Base-by-base conservation (phyloP, 495 filamentous ascomycete genomes). In the Annulohypoxylon stygium region DNA sequence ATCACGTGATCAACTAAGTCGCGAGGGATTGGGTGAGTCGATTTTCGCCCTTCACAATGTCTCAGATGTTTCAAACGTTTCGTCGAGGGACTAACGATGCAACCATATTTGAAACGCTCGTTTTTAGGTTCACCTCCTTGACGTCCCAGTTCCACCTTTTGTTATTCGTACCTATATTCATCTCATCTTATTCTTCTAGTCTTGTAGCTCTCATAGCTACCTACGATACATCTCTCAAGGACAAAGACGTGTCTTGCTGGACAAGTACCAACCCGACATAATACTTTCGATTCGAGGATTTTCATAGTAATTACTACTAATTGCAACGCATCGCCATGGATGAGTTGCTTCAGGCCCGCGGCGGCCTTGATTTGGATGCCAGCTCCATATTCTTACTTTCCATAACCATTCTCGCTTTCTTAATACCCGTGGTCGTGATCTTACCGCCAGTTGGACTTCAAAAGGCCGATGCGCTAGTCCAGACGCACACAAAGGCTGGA, bases 401-500 rank as follows among this genome's bases (percentile, higher is more conserved):
- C 39, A 65, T 85, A 34, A 86, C 86, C 30, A 80, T 84, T 12
- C 68, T 75, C 23, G 84, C 84, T 48, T 88, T 87, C 62, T 64
- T 86, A 45, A 67, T 87, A 39, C 83, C 86, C 37, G 76, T 85
- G 39, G 69, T 86, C 45, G 69, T 85, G 43, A 80, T 83, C 51
- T 83, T 86, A 55, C 81, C 85, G 8, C 85, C 84, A 2, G 76
- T 77, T 16, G 82, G 75, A 3, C 82, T 80, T 1, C 83, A 80
- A 71, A 80, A 73, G 61, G 83, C 77, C 75, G 87, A 83, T 81
- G 86, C 83, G 26, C 75, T 86, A 20, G 68, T 81, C 3, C 80
- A 84, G 63, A 86, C 84, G 2, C 84, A 86, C 65, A 71, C 67
- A 4, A 78, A 68, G 33, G 55, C 83, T 39, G 84, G 84, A 41